Percentiles rank a stretch among this genome's conserved stretches.
Evolutionary conservation across 192 early-diverging fungal genomes (phyloP).

Genomic region (Linnemannia elongata): DNA sequence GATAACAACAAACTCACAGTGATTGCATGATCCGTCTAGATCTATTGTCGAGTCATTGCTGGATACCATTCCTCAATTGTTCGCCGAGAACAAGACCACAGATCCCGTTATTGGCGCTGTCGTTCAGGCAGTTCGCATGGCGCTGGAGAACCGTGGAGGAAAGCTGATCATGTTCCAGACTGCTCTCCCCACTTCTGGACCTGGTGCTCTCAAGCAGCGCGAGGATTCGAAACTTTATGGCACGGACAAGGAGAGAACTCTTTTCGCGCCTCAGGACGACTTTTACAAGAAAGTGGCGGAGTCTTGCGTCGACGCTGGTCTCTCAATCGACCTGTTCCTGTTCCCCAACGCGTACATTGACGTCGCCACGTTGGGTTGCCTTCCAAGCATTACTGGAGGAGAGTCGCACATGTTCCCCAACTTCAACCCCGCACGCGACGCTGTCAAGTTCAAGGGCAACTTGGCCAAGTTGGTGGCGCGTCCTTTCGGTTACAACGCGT

Average conservation of each 20-base stretch:
- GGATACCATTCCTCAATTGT: slow-evolving; percentile 85
- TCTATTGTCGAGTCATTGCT: slow-evolving; percentile 84
- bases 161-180: slow-evolving; percentile 93
- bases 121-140: slow-evolving; percentile 78
- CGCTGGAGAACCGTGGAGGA: slow-evolving; percentile 86
- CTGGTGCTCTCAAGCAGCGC: slow-evolving; percentile 87
- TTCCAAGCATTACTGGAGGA: slow-evolving; percentile 91
- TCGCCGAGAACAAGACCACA: slow-evolving; percentile 79
- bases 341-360: slow-evolving; percentile 93
- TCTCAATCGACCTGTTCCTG: slow-evolving; percentile 91
- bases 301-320: slow-evolving; percentile 84
- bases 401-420: slow-evolving; percentile 85
- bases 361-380: slow-evolving; percentile 84
- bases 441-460: slow-evolving; percentile 79
- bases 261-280: slow-evolving; percentile 89
- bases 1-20: neutral
- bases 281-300: slow-evolving; percentile 89
- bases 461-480: slow-evolving; percentile 78
- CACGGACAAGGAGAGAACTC: slow-evolving; percentile 90
- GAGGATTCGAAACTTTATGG: slow-evolving; percentile 93
- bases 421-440: slow-evolving; percentile 84
- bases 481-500: slow-evolving; percentile 88
- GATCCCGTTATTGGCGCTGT: slow-evolving; percentile 88
- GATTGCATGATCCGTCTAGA: slow-evolving; percentile 48
- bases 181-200: slow-evolving; percentile 87